Base-by-base conservation (phyloP, 1,139 yeast species). In the Spathaspora sp. region DNA sequence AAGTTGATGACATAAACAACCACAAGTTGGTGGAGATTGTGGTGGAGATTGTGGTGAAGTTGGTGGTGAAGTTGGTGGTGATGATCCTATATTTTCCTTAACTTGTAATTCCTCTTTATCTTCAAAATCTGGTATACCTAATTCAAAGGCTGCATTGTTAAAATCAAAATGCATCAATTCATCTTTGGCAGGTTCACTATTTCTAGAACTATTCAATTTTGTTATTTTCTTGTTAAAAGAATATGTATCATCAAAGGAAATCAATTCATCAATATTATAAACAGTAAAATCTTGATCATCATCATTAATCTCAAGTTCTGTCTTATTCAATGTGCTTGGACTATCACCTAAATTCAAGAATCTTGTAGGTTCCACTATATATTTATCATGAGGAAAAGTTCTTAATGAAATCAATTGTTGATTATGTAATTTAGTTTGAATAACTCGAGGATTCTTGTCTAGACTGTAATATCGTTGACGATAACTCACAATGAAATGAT, bases 381-480 rank as follows among this genome's bases (percentile, higher is more conserved):
- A 64, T 38, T 56, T 57, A 43, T 64, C 67, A 24, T 55, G 57
- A 6, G 70, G 68, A 43, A 52, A 56, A 1, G 70, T 61, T 42
- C 80, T 57, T 46, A 75, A 63, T 5, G 82, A 72, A 8, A 72
- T 56, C 24, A 78, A 59, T 7, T 68, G 73, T 43, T 64, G 62
- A 44, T 67, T 63, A 26, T 65, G 64, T 42, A 72, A 64, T 50
- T 68, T 70, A 13, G 71, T 55, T 17, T 73, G 72, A 11, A 78
- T 64, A 4, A 77, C 66, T 20, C 68, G 56, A 0, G 75, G 74
- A 48, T 71, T 68, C 24, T 59, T 60, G 34, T 67, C 58, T 29
- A 65, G 59, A 56, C 68, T 72, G 56, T 78, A 76, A 62, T 71
- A 74, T 54, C 66, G 67, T 44, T 72, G 76, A 43, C 68, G 64